Base-by-base conservation (phyloP, 2,329 filamentous ascomycete genomes). In the Fusarium xylarioides region DNA sequence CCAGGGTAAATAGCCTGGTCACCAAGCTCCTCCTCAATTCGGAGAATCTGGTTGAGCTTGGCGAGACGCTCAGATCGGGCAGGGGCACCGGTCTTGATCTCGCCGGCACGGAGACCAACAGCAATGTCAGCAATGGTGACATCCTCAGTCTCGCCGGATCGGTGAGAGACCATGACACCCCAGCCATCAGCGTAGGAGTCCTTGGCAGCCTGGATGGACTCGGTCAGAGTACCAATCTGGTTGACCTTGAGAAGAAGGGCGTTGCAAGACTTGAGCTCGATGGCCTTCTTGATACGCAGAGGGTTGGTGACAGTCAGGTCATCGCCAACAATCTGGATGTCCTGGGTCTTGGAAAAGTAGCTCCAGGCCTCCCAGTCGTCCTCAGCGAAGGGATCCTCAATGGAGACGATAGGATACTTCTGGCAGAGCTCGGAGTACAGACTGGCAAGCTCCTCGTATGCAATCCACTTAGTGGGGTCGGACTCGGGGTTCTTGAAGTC, bases 401-500 rank as follows among this genome's bases (percentile, higher is more conserved):
- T 98, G 85, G 91, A 94, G 87, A 98, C 94, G 82, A 99, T 99
- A 81, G 96, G 95, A 89, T 99, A 99, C 89, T 97, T 98, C 90
- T 91, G 90, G 83, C 90, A 89, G 71, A 99, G 91, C 52, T 91
- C 88, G 84, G 93, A 91, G 92, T 99, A 98, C 80, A 97, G 87
- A 81, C 92, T 91, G 82, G 96, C 95, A 73, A 99, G 93, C 88
- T 99, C 89, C 90, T 98, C 94, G 87, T 98, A 98, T 79, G 94
- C 97, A 89, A 99, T 89, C 96, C 96, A 98, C 91, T 99, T 98
- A 89, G 86, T 90, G 82, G 91, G 90, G 88, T 99, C 96, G 84
- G 93, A 96, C 75, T 98, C 92, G 81, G 96, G 95, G 91, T 99
- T 99, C 94, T 99, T 98, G 94, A 98, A 99, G 92, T 98, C 96